phyloP scores from a whole-genome alignment of 1,284 basidiomycete genomes.

The Moniliophthora roreri region DNA sequence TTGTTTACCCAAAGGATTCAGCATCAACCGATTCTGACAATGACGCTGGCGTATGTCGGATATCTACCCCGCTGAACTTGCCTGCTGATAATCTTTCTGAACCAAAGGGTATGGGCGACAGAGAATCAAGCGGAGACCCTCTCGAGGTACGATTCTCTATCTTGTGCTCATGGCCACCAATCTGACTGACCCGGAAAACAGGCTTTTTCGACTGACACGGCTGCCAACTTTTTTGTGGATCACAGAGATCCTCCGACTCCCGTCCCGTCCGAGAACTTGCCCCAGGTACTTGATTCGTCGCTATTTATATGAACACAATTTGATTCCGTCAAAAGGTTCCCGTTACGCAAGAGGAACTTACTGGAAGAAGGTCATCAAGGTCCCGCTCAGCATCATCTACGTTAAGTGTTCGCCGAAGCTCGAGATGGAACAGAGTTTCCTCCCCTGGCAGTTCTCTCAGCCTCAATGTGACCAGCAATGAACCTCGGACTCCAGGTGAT shows the following conservation, averaged over 20 bases:
- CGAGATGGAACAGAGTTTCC: background rate
- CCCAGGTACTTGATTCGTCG: background rate
- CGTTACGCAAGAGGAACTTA: constrained; percentile 2
- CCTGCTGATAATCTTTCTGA: background rate
- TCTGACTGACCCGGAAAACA: too few species aligned
- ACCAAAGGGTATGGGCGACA: too few species aligned
- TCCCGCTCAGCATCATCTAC: constrained; percentile 8
- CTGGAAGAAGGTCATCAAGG: constrained; percentile 2
- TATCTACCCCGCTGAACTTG: background rate
- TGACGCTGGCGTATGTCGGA: background rate
- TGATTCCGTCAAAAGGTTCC: constrained; percentile 1
- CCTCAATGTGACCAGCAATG: background rate
- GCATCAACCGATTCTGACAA: background rate
- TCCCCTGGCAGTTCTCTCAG: constrained; percentile 1
- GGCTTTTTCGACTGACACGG: background rate
- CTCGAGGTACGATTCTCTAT: too few species aligned
- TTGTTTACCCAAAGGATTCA: background rate
- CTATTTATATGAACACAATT: background rate
- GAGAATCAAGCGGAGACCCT: too few species aligned
- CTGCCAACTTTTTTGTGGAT: background rate
- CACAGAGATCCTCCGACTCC: background rate
- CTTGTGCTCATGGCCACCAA: too few species aligned
- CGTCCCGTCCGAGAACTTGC: background rate
- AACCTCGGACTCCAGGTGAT: background rate
- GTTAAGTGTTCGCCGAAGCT: background rate